Evolutionary conservation across 192 early-diverging fungal genomes (phyloP), one percentile per base, ranked within the genome.

Genomic region (Chytriomyces sp.): DNA sequence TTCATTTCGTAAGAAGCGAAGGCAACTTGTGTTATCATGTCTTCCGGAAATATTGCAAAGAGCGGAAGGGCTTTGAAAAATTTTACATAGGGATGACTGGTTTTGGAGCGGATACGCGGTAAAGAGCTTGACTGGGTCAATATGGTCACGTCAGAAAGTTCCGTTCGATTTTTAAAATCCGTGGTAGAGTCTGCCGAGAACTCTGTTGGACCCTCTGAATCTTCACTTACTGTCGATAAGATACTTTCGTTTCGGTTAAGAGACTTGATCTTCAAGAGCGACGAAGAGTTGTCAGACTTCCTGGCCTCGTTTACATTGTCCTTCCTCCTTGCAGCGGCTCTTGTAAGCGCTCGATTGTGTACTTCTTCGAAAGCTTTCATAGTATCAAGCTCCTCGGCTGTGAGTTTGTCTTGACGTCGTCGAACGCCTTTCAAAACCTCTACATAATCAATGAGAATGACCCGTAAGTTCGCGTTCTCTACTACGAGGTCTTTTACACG

Each of bases 1-100:
- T 38, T 30, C 68, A 80, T 65, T 64, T 80, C 63, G 74, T 72
- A 78, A 7, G 33, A 4, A 10, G 37, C 22, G 25, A 22, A n/a
- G 33, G 40, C 67, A 3, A 77, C 44, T 22, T n/a, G 1, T 14
- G 14, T 22, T 22, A 49, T 49, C 2, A 49, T 22, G 22, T 3
- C 22, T n/a, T 49, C 17, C 22, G 44, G 3, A 14, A 49, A 49
- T 22, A 22, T 49, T 14, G 44, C 44, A 49, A 49, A 49, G 1
- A 49, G 2, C 17, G 44, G 44, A 49, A 49, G 22, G 44, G 17
- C 17, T 22, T n/a, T n/a, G 44, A 49, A 49, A 2, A 49, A n/a
- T 14, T 49, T 2, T 22, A 49, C 22, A 22, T 49, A 49, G 17
- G 44, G 2, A 3, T 49, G 44, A 14, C 22, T 17, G 5, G 17